These are phyloP conservation scores for Penicillium bialowiezense DNA, from an alignment of 495 filamentous ascomycete species.

Conservation along the genomic window DNA sequence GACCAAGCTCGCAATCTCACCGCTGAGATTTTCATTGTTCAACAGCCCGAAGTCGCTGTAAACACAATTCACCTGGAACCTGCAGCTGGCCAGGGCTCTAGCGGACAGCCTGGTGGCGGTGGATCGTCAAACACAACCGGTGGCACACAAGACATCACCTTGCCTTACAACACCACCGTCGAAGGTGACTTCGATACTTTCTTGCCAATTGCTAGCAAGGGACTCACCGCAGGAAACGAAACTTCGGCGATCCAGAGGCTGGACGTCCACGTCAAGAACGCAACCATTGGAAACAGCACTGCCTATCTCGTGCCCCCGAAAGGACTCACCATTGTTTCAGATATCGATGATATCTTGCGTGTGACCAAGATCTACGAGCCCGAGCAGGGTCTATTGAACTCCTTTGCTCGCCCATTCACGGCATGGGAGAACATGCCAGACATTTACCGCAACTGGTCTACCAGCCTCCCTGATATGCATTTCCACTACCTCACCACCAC, in stretches of 20 bases:
- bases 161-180: conserved; percentile 56
- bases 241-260: conserved; percentile 61
- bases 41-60: conserved; percentile 61
- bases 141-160: conserved; percentile 52
- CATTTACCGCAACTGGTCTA: conserved; percentile 66
- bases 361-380: conserved; percentile 81
- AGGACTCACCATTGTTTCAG: conserved; percentile 67
- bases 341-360: conserved; percentile 79
- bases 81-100: conserved; percentile 43
- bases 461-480: conserved; percentile 58
- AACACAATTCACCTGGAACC: conserved; percentile 59
- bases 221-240: conserved; percentile 56
- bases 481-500: conserved; percentile 86
- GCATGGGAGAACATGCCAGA: conserved; percentile 79
- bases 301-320: conserved; percentile 68
- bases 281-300: conserved; percentile 66
- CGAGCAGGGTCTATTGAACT: conserved; percentile 68
- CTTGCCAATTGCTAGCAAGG: conserved; percentile 47
- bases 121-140: conserved; percentile 51
- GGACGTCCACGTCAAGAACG: conserved; percentile 62
- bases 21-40: conserved; percentile 65
- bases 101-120: conserved; percentile 50
- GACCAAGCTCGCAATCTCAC: conserved; percentile 71
- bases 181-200: conserved; percentile 73
- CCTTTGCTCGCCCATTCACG: conserved; percentile 67